phyloP scores from a whole-genome alignment of 2,329 filamentous ascomycete genomes.

The Trichoderma gracile region DNA sequence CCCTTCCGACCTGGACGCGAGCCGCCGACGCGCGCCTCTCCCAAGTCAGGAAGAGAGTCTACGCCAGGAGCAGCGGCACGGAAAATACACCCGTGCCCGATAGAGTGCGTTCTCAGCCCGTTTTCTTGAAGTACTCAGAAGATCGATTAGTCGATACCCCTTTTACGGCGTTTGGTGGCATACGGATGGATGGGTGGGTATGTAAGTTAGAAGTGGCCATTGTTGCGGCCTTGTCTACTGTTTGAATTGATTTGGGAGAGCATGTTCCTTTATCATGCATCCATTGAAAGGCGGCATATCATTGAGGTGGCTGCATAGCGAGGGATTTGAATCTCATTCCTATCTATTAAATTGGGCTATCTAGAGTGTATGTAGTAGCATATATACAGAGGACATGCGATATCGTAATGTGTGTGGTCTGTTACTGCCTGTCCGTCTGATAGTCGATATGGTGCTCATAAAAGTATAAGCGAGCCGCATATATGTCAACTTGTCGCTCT shows the following conservation, averaged over 20 bases:
- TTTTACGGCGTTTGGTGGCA: constrained; percentile 32
- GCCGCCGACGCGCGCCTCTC: constrained; percentile 63
- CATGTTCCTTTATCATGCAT: neutral
- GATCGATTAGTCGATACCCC: constrained; percentile 25
- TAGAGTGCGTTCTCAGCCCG: constrained; percentile 35
- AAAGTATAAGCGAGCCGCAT: neutral
- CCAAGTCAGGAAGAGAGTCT: constrained; percentile 84
- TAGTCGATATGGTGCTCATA: neutral
- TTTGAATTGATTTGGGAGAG: neutral
- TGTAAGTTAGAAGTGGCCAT: neutral
- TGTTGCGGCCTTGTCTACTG: neutral
- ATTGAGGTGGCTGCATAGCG: constrained; percentile 1
- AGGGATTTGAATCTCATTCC: constrained; percentile 10
- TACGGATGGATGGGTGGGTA: neutral
- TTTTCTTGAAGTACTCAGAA: neutral
- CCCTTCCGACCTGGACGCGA: constrained; percentile 37
- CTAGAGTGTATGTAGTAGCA: no score
- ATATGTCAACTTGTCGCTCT: neutral
- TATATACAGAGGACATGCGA: constrained; percentile 10
- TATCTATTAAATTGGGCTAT: constrained; percentile 23
- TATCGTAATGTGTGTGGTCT: neutral
- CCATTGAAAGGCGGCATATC: neutral
- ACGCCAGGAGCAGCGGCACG: constrained; percentile 70
- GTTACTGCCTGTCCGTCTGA: neutral
- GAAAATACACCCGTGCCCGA: constrained; percentile 58